Conservation (phyloP, 2,329 filamentous ascomycete species). For the Arthrocladium fulminans region DNA sequence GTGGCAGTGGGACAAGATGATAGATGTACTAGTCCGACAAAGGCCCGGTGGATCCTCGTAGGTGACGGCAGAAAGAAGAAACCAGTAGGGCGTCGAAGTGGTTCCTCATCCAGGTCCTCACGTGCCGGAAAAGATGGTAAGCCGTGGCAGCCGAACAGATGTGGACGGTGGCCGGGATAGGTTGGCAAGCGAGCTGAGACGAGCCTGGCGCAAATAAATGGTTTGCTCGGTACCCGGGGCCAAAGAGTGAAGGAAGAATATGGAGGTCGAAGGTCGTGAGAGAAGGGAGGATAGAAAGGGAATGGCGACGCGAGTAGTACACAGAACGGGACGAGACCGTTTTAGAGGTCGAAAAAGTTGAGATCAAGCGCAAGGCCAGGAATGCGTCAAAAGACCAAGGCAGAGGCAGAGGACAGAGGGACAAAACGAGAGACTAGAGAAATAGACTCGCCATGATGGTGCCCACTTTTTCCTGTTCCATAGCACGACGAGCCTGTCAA, state of each 20-base stretch:
- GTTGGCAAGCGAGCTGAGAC: neutral
- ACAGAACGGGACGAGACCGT: slow-evolving; percentile 5
- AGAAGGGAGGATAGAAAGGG: slow-evolving; percentile 12
- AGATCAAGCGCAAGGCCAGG: slow-evolving; percentile 12
- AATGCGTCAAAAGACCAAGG: slow-evolving; percentile 2
- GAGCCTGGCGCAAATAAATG: neutral
- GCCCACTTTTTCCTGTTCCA: slow-evolving; percentile 2
- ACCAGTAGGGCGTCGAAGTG: slow-evolving; percentile 1
- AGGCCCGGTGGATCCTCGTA: slow-evolving; percentile 6
- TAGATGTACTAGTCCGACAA: slow-evolving; percentile 6
- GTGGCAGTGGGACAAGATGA: slow-evolving; percentile 5
- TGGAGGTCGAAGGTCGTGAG: slow-evolving; percentile 1
- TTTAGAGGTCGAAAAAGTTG: slow-evolving; percentile 10
- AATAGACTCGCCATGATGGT: slow-evolving; percentile 10
- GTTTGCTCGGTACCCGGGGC: neutral
- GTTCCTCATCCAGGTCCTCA: slow-evolving; percentile 5
- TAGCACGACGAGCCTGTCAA: slow-evolving; percentile 1
- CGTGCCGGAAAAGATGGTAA: neutral
- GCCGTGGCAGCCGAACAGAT: neutral
- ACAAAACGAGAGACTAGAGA: neutral
- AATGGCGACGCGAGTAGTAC: neutral
- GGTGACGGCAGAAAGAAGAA: neutral
- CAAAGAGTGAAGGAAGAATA: neutral
- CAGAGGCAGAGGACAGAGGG: slow-evolving; percentile 14
- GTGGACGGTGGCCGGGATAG: neutral